Base-by-base conservation (phyloP, 2,329 filamentous ascomycete species). In the Diaporthe eres region DNA sequence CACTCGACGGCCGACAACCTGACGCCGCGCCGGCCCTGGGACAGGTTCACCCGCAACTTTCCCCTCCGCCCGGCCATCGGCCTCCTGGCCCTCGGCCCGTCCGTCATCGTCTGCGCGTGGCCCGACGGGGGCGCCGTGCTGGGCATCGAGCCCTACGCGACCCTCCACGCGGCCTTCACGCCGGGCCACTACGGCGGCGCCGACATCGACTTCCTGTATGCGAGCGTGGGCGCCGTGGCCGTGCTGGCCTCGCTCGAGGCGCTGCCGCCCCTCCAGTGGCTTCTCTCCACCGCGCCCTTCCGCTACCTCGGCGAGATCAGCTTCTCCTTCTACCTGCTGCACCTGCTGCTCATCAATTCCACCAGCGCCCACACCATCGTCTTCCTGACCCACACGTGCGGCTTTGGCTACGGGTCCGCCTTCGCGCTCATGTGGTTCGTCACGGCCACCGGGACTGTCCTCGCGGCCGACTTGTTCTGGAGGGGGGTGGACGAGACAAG, bases 281-380 rank as follows among this genome's bases (percentile, higher is more conserved):
- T 81, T 58, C 81, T 84, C 70, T 78, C 77, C 19, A 77, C 79
- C 3, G 74, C 77, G 19, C 77, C 80, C 12, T 74, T 83, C 31
- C 80, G 80, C 39, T 84, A 83, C 72, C 77, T 84, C 1, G 83
- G 83, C 28, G 78, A 80, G 53, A 79, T 84, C 65, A 82, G 81
- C 60, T 84, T 82, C 75, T 78, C 79, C 51, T 73, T 84, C 12
- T 84, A 84, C 74, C 79, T 84, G 37, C 78, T 83, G 55, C 83
- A 84, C 71, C 22, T 37, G 28, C 28, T 37, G 25, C 42, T 51
- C 28, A 51, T 67, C 44, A 67, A n/a, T 44, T 78, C 81, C 0
- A 5, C 34, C 28, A 25, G 44, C 63, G 28, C 44, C 5, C 5
- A 6, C 44, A 37, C 9, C 44, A 13, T 67, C 10, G 1, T 37